phyloP scores from a whole-genome alignment of 139 green algal species.

The Astrephomene gubernaculifera region DNA sequence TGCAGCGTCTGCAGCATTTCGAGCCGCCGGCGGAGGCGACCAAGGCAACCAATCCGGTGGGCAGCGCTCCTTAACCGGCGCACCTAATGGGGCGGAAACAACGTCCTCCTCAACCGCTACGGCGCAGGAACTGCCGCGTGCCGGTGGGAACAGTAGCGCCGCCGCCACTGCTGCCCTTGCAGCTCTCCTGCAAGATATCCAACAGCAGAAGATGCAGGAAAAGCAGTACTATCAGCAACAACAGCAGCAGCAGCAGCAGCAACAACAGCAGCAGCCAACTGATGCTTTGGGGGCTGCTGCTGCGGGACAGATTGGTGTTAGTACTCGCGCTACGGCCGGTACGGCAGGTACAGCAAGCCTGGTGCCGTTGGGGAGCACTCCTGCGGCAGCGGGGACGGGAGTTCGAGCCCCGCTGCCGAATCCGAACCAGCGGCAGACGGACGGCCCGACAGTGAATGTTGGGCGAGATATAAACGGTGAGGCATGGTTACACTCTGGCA shows the following conservation, averaged over 20 bases:
- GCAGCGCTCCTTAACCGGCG: too few relatives aligned
- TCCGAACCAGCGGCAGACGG: neutral
- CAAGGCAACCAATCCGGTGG: neutral
- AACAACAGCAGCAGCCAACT: too few relatives aligned
- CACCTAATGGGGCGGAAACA: too few relatives aligned
- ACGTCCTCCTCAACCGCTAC: too few relatives aligned
- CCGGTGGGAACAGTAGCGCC: neutral
- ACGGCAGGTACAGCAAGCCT: neutral
- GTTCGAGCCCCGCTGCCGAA: neutral
- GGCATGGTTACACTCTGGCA: neutral
- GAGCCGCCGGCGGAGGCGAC: neutral
- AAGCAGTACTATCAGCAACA: too few relatives aligned
- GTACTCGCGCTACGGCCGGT: neutral
- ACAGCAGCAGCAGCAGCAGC: too few relatives aligned
- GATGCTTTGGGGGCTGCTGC: too few relatives aligned
- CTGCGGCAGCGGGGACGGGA: neutral
- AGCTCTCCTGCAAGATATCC: neutral
- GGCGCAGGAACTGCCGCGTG: too few relatives aligned
- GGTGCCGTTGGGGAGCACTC: neutral
- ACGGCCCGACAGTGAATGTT: neutral
- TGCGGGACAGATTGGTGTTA: too few relatives aligned
- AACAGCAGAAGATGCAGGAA: too few relatives aligned
- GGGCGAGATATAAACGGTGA: slow-evolving; percentile 22
- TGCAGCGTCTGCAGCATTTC: too few relatives aligned
- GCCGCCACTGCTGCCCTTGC: neutral